Base-by-base conservation (phyloP, 2,329 filamentous ascomycete genomes). In the Xylariaceae sp. region DNA sequence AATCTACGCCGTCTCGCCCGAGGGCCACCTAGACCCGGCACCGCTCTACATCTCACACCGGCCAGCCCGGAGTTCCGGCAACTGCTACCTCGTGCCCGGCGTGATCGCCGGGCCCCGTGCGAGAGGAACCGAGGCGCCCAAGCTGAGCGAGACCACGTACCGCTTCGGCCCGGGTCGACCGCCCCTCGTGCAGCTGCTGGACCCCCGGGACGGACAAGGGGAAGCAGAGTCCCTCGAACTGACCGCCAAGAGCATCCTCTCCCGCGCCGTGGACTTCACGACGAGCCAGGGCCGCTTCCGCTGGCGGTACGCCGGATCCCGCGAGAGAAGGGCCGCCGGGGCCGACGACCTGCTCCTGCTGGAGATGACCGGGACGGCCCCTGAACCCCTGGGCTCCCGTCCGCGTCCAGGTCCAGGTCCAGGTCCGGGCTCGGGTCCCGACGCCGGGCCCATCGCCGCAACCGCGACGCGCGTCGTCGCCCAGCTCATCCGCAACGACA, bases 41-140 rank as follows among this genome's bases (percentile, higher is more conserved):
- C 50, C 70, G 2, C 68, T 65, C 19, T 83, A 79, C 59, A 52
- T 71, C 11, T 81, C 76, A 18, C 61, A 73, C 19, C 72, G 78
- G 3, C 65, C 65, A 9, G 59, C 61, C 8, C 64, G 66, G 34
- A 55, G 61, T 44, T 78, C 75, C 1, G 75, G 69, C 3, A 68
- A 63, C 26, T 68, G 74, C 45, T 66, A 67, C 47, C 69, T 79
- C 36, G 57, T 74, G 3, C 59, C 72, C 28, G 68, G 64, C 36
- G 47, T 30, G n/a, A 9, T 30, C 28, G 9, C 9, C n/a, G 9
- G 9, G 9, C 9, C 28, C 28, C n/a, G 9, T 30, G 28, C n/a
- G n/a, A n/a, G n/a, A n/a, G 53, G 54, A n/a, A 39, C 47, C 17
- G 35, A 39, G 30, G 42, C 53, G 11, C 59, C 68, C n/a, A n/a